Evolutionary conservation across 768 basidiomycete species (phyloP).

Genomic region (Trametes meyenii): DNA sequence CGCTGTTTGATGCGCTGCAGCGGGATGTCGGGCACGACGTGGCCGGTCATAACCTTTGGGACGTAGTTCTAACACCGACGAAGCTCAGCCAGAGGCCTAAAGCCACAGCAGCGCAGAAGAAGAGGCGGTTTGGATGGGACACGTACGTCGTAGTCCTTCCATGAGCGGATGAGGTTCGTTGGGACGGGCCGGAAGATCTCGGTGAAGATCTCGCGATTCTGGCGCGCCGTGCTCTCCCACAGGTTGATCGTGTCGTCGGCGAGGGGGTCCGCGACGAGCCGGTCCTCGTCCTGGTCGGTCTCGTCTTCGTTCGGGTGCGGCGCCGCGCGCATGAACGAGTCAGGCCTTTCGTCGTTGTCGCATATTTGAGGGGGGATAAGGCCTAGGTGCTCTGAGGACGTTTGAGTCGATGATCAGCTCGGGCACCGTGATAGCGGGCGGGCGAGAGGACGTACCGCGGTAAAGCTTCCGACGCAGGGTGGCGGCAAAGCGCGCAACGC

Average conservation of each 20-base stretch:
- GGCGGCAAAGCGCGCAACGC: slow-evolving; percentile 80
- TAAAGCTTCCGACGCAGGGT: slow-evolving; percentile 82
- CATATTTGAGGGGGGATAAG: slow-evolving; percentile 76
- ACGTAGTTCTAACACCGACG: slow-evolving; percentile 58
- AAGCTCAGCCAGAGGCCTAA: not conserved
- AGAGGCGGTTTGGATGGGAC: slow-evolving; percentile 23
- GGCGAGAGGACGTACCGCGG: slow-evolving; percentile 56
- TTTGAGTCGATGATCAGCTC: slow-evolving; percentile 8
- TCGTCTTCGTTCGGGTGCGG: slow-evolving; percentile 74
- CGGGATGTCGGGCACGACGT: slow-evolving; percentile 71
- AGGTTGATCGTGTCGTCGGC: slow-evolving; percentile 58
- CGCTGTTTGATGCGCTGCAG: slow-evolving; percentile 74
- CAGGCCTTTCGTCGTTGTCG: slow-evolving; percentile 38
- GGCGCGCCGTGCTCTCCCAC: slow-evolving; percentile 71
- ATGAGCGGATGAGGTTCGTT: slow-evolving; percentile 76
- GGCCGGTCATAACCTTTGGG: slow-evolving; percentile 78
- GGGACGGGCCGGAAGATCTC: slow-evolving; percentile 89
- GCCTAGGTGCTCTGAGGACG: slow-evolving; percentile 79
- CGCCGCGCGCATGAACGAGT: slow-evolving; percentile 77
- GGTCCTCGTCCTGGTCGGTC: slow-evolving; percentile 58
- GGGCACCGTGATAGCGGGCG: not conserved
- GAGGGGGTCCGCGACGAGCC: slow-evolving; percentile 77
- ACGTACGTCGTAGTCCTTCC: slow-evolving; percentile 77
- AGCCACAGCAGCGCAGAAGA: not conserved
- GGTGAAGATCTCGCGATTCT: slow-evolving; percentile 84